phyloP scores from a whole-genome alignment of 768 basidiomycete species.

The Gelatoporia subvermispora region DNA sequence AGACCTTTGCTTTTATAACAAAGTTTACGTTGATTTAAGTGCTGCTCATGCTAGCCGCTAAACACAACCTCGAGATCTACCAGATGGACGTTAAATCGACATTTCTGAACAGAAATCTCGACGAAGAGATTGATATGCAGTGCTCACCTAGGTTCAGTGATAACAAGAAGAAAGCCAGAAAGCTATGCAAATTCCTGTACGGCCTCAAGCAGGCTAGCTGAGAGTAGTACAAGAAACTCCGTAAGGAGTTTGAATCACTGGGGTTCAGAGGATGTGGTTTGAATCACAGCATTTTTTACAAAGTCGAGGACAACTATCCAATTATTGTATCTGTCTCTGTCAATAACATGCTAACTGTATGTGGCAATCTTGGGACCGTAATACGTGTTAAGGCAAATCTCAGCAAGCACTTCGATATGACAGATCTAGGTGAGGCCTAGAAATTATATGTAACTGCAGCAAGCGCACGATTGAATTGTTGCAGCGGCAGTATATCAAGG shows the following conservation, averaged over 20 bases:
- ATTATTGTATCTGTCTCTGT: constrained; percentile 9
- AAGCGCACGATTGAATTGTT: constrained; percentile 9
- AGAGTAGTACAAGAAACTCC: constrained; percentile 32
- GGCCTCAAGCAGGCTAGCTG: constrained; percentile 38
- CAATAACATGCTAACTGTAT: not conserved
- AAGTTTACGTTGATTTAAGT: constrained; percentile 17
- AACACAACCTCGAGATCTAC: constrained; percentile 20
- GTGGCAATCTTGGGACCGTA: not conserved
- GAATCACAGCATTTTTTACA: constrained; percentile 21
- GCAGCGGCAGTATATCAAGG: constrained; percentile 10
- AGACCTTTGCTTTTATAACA: constrained; percentile 28
- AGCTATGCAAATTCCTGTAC: constrained; percentile 31
- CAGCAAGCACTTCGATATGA: constrained; percentile 14
- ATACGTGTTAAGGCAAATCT: constrained; percentile 9
- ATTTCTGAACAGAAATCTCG: constrained; percentile 25
- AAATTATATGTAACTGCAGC: constrained; percentile 12
- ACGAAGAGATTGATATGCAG: constrained; percentile 25
- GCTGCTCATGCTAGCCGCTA: constrained; percentile 20
- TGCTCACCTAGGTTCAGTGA: constrained; percentile 20
- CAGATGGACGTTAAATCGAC: constrained; percentile 22
- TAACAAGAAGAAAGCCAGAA: constrained; percentile 6
- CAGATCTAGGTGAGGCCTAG: constrained; percentile 2
- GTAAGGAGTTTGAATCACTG: constrained; percentile 15
- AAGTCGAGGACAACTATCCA: not conserved
- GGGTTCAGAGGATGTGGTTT: constrained; percentile 18